A percentile compares a stretch with the other conserved stretches of the same genome.
These are phyloP conservation scores for Volvariella volvacea DNA, from an alignment of 1,284 basidiomycete genomes.

Conservation along the genomic window DNA sequence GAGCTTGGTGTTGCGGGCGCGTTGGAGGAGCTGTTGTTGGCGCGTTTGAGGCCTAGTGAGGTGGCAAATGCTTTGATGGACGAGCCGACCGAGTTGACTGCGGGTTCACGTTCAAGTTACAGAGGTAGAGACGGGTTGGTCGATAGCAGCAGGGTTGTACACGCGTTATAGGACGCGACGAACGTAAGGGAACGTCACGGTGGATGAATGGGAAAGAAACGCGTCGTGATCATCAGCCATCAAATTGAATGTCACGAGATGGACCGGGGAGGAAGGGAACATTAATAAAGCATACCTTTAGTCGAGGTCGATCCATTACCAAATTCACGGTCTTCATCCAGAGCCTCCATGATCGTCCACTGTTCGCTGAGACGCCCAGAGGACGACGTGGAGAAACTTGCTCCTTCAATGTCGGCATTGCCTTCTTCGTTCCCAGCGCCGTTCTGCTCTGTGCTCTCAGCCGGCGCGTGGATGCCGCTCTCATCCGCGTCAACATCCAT, in stretches of 20 bases:
- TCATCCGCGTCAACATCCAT: too few relatives aligned
- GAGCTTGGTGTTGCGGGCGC: too few relatives aligned
- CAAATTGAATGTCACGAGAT: too few relatives aligned
- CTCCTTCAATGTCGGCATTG: conserved; percentile 23
- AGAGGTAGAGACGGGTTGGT: too few relatives aligned
- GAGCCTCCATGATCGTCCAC: conserved; percentile 76
- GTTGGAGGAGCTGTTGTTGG: too few relatives aligned
- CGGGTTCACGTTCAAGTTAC: too few relatives aligned
- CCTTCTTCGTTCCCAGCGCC: conserved; percentile 19
- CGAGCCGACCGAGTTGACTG: conserved; percentile 51
- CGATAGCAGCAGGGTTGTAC: too few relatives aligned
- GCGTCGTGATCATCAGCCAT: too few relatives aligned
- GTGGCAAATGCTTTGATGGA: conserved; percentile 65
- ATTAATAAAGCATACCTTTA: conserved; percentile 47
- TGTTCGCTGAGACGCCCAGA: conserved; percentile 58
- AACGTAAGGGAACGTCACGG: too few relatives aligned
- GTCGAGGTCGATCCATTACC: conserved; percentile 45
- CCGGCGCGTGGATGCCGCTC: too few relatives aligned
- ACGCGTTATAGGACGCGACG: too few relatives aligned
- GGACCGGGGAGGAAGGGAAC: conserved; percentile 6
- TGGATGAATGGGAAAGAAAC: too few relatives aligned
- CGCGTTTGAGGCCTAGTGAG: conserved; percentile 61
- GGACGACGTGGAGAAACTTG: conserved; percentile 14
- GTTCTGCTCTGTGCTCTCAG: conserved; percentile 12
- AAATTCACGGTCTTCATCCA: conserved; percentile 53